Conservation (phyloP, 2,329 filamentous ascomycete species). For the Neopestalotiopsis sp. region DNA sequence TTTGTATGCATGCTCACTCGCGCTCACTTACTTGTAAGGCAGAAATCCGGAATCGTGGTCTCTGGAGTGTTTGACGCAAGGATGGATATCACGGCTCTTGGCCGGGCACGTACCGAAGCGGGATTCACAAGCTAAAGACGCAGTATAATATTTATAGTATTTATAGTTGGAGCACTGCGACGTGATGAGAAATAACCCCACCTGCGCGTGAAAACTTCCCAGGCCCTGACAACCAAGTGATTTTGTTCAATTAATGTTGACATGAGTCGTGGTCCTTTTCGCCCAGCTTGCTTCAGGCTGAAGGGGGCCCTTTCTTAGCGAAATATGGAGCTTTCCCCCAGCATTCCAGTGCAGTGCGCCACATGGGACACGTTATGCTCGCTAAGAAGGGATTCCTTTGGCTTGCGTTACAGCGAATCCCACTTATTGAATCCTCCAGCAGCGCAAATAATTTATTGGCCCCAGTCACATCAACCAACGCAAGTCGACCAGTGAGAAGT, state of each 20-base stretch:
- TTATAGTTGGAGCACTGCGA: not conserved
- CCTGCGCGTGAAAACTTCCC: not conserved
- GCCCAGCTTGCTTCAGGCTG: too few species aligned
- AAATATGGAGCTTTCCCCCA: not conserved
- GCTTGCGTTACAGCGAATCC: not conserved
- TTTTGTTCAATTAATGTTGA: not conserved
- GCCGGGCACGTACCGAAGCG: not conserved
- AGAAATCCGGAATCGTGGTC: not conserved
- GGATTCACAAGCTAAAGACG: not conserved
- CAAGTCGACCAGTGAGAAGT: not conserved
- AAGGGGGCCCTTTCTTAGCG: not conserved
- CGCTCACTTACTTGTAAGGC: not conserved
- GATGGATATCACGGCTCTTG: not conserved
- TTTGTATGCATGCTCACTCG: not conserved
- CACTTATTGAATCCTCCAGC: not conserved
- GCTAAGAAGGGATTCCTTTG: not conserved
- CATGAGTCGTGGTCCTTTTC: too few species aligned
- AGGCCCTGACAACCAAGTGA: not conserved
- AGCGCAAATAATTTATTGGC: not conserved
- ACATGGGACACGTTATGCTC: not conserved
- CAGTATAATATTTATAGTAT: not conserved
- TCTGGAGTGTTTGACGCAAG: not conserved
- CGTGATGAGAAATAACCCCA: not conserved
- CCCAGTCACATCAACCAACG: not conserved
- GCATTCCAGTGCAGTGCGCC: not conserved